phyloP scores from a whole-genome alignment of 257 asterid species.

The Solanum tarapatanum region DNA sequence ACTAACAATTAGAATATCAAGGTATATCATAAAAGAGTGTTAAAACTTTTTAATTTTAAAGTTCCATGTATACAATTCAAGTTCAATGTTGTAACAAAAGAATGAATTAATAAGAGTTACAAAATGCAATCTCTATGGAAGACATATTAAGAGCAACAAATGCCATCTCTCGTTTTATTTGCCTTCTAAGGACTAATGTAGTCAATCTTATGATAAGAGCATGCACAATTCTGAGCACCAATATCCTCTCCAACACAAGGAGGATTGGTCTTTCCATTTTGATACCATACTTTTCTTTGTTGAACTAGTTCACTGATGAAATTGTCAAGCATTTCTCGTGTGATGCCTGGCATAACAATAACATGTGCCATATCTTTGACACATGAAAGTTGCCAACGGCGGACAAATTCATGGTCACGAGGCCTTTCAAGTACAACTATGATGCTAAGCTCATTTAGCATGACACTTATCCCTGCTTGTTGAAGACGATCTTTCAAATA shows the following conservation, averaged over 20 bases:
- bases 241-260: slow-evolving; percentile 1
- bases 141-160: neutral
- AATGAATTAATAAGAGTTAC: neutral
- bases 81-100: neutral
- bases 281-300: neutral
- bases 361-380: slow-evolving; percentile 12
- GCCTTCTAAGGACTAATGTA: neutral
- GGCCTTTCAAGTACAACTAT: slow-evolving; percentile 13
- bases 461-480: slow-evolving; percentile 6
- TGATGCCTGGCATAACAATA: slow-evolving; percentile 7
- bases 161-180: neutral
- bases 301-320: slow-evolving; percentile 1
- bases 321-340: slow-evolving; percentile 1
- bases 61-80: neutral
- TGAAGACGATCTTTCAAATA: slow-evolving; percentile 5
- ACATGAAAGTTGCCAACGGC: slow-evolving; percentile 12
- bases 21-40: no score
- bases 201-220: neutral
- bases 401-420: neutral
- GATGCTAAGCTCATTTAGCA: slow-evolving; percentile 7
- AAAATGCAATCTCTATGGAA: neutral
- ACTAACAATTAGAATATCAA: no score
- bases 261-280: neutral
- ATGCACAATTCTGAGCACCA: neutral
- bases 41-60: neutral